Conservation (phyloP, 305 asterid species). For the Caryopteris hybrid region DNA sequence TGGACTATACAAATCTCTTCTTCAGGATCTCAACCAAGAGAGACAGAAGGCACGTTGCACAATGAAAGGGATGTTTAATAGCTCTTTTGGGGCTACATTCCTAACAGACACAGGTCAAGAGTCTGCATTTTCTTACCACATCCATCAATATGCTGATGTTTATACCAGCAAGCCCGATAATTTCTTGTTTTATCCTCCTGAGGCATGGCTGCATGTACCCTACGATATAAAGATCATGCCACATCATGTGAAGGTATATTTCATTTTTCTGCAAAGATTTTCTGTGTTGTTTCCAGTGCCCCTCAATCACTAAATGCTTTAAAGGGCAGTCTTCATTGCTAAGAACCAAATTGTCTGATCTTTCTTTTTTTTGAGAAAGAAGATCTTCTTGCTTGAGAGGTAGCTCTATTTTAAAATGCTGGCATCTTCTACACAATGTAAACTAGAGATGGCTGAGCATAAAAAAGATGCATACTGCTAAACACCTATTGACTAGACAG, state of each 20-base stretch:
- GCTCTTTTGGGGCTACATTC: conserved; percentile 91
- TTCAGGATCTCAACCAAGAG: conserved; percentile 74
- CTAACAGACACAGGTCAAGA: conserved; percentile 92
- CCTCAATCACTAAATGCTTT: not conserved
- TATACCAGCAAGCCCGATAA: conserved; percentile 97
- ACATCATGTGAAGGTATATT: conserved; percentile 87
- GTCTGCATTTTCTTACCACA: conserved; percentile 88
- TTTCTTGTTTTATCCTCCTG: conserved; percentile 74
- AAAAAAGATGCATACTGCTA: not conserved
- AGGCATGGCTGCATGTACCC: conserved; percentile 97
- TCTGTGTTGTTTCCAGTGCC: not conserved
- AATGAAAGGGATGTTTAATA: conserved; percentile 85
- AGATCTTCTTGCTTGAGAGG: too few relatives aligned
- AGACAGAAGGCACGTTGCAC: conserved; percentile 64
- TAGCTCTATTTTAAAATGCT: too few relatives aligned
- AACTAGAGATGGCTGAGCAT: too few relatives aligned
- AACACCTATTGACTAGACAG: not conserved
- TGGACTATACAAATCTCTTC: conserved; percentile 57
- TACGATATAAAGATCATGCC: conserved; percentile 95
- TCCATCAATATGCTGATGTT: conserved; percentile 92
- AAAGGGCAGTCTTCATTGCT: not conserved
- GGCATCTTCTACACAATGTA: too few relatives aligned
- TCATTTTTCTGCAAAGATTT: conserved; percentile 5
- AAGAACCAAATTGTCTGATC: too few relatives aligned
- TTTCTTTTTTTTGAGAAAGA: too few relatives aligned